Evolutionary conservation across 164 flowering plant species (phyloP), one percentile per base, ranked within the genome.

Genomic region (Amborella trichopoda): DNA sequence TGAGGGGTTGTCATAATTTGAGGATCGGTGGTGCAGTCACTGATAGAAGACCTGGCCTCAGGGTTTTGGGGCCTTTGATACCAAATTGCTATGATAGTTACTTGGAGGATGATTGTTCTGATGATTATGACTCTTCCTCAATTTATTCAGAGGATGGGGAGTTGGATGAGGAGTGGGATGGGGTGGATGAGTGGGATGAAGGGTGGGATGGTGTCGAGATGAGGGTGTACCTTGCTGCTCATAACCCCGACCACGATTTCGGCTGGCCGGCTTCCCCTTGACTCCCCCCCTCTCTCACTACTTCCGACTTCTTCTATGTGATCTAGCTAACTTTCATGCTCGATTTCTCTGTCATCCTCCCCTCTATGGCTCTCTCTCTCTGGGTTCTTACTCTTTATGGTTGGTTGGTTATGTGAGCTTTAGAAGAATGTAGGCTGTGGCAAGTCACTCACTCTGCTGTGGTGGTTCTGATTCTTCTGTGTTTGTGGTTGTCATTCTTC

Each of bases 1-100:
- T 84, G 59, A 66, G 84, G 47, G 90, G 95, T 10, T 84, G 95
- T 38, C 75, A 77, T 79, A 56, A 62, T 55, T 76, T 76, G 48
- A 64, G 20, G 46, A 59, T 17, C 41, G 70, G 39, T 40, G 46
- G n/a, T 6, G 19, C 41, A 37, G 19, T 18, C 16, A 21, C 16
- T 21, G 65, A 72, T 45, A 58, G 48, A 3, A 60, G 23, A 48
- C 26, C 73, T 0, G 44, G 56, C 4, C 41, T 75, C 62, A 57
- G 61, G 47, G 53, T 65, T 24, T 32, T 65, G 22, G 77, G 77
- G n/a, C 77, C 77, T 6, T 44, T 22, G 20, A 56, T 72, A 8
- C 57, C 47, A 0, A 69, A 67, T 19, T 48, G 50, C 26, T 64
- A 55, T 4, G 70, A 65, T 32, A 58, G 37, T 39, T 52, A 52